Evolutionary conservation across 2,329 filamentous ascomycete genomes (phyloP), one percentile per base, ranked within the genome.

Genomic region (Fonsecaea pedrosoi): DNA sequence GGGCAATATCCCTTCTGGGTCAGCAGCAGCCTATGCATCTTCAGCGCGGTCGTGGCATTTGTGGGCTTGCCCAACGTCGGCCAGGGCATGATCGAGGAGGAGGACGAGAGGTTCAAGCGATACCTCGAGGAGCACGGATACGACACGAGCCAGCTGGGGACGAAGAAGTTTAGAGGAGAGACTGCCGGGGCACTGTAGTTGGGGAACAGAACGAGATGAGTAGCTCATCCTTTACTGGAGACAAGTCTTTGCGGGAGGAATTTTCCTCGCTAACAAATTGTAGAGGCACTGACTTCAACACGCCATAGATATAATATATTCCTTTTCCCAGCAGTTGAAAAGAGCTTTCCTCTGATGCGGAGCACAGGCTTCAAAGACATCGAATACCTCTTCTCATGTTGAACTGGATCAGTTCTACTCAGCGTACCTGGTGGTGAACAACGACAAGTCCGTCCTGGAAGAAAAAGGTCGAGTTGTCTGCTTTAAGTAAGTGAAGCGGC

Each of bases 1-100:
- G 92, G 92, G 0, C 92, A 97, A 76, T 92, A 96, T 72, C 93
- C 93, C 0, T 97, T 97, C 81, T 97, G 89, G 77, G 92, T 97
- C 15, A 89, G 89, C 1, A 90, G 89, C 45, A 82, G 86, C 30
- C 78, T 97, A 64, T 94, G 92, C 71, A 78, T 96, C 13, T 82
- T 97, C 57, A 89, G 89, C 1, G 92, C 91, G 0, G 78, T 81
- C 12, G 77, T 94, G 34, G 86, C 87, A 1, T 81, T 90, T 8
- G 86, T 92, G 73, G 84, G 86, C 64, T 77, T 97, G 56, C 94
- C 94, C 0, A 81, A 91, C 56, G 90, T 97, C 3, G 88, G 88
- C 9, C 87, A 83, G 76, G 81, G 97, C 73, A 96, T 92, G 0
- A 96, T 97, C 69, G 86, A 88, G 0, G 74, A 85, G 12, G 94